Evolutionary conservation across 129 eudicot genomes (phyloP).

Genomic region (Silybum marianum): DNA sequence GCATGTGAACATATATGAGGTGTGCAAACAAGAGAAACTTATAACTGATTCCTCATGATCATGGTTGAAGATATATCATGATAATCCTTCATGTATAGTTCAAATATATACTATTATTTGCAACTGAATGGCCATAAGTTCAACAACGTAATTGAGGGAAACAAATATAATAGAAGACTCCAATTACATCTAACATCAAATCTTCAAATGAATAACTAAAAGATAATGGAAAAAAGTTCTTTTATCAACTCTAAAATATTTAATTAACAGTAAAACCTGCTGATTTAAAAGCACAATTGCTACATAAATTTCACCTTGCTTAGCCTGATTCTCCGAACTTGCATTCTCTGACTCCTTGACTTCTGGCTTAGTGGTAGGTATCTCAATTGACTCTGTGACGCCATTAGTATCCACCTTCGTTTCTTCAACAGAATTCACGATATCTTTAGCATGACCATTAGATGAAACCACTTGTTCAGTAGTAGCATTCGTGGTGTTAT

Average conservation of each 20-base stretch:
- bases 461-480: conserved; percentile 44
- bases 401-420: conserved; percentile 55
- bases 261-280: not conserved
- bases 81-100: conserved; percentile 9
- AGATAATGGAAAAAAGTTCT: not conserved
- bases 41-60: not conserved
- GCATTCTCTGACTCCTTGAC: conserved; percentile 43
- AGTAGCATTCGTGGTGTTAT: conserved; percentile 38
- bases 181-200: conserved; percentile 4
- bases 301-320: conserved; percentile 58
- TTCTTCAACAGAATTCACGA: conserved; percentile 26
- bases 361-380: conserved; percentile 34
- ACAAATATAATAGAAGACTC: not conserved
- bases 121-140: not conserved
- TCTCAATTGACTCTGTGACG: conserved; percentile 33
- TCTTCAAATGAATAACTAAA: not conserved
- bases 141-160: not conserved
- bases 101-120: not conserved
- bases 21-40: not conserved
- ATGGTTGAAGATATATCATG: not conserved
- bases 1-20: not conserved
- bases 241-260: not conserved
- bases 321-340: conserved; percentile 45
- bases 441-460: conserved; percentile 48
- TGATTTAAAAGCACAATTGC: conserved; percentile 1